These are phyloP conservation scores for Ensete ventricosum DNA, from an alignment of 176 grass and related monocot species.

Conservation along the genomic window DNA sequence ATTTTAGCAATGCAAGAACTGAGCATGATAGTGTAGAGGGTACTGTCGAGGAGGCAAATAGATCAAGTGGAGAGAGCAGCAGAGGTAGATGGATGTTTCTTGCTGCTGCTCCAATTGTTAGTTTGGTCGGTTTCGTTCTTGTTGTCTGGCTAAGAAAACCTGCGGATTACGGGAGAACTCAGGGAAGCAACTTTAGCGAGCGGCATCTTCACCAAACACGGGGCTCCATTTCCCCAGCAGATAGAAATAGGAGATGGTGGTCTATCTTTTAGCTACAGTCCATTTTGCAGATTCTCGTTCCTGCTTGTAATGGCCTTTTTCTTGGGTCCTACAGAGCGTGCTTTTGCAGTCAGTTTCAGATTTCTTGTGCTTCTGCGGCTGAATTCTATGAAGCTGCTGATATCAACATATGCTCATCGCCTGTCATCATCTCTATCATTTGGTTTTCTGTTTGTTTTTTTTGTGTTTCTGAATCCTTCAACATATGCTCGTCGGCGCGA, in stretches of 20 bases:
- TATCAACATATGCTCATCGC: too few species aligned
- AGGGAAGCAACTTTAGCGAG: conserved; percentile 1
- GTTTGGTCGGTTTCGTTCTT: conserved; percentile 59
- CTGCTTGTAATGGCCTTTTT: not conserved
- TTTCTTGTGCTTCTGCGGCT: too few species aligned
- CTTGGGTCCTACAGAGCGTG: too few species aligned
- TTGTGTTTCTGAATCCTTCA: too few species aligned
- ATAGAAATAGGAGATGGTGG: conserved; percentile 72
- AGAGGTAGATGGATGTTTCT: conserved; percentile 45
- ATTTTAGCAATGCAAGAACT: conserved; percentile 3
- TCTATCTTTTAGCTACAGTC: conserved; percentile 41
- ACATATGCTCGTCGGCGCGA: too few species aligned
- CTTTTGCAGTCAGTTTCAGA: too few species aligned
- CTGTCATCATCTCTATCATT: too few species aligned
- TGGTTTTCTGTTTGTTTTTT: too few species aligned
- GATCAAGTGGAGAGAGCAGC: conserved; percentile 22
- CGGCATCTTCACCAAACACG: conserved; percentile 20
- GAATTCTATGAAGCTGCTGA: too few species aligned
- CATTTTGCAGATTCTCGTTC: not conserved
- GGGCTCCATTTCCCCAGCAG: conserved; percentile 20
- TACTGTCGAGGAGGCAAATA: too few species aligned
- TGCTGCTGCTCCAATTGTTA: conserved; percentile 58
- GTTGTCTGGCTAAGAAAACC: conserved; percentile 74
- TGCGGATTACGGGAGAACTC: conserved; percentile 5
- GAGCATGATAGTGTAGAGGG: conserved; percentile 5